phyloP scores from a whole-genome alignment of 768 basidiomycete genomes.

The Termitomyces sp. region DNA sequence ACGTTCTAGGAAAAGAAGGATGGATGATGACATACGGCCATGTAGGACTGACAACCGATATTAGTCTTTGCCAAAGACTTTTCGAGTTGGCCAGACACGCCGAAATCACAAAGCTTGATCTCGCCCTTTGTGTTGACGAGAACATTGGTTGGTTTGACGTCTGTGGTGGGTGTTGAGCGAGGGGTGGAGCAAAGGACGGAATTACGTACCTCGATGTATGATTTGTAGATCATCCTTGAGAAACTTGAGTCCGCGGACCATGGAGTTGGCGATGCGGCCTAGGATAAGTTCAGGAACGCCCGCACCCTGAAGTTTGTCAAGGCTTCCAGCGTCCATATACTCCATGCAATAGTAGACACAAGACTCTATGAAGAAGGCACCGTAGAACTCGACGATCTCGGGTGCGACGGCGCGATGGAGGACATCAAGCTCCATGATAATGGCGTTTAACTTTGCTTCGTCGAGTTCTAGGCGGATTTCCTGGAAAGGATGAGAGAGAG shows the following conservation, averaged over 20 bases:
- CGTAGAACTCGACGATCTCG: constrained; percentile 97
- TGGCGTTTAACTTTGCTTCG: constrained; percentile 87
- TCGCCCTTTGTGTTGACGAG: constrained; percentile 86
- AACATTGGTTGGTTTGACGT: constrained; percentile 94
- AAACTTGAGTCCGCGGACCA: constrained; percentile 90
- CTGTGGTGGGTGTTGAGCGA: constrained; percentile 29
- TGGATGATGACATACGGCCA: constrained; percentile 71
- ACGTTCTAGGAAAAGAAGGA: background rate
- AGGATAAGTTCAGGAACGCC: constrained; percentile 80
- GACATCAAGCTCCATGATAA: constrained; percentile 98
- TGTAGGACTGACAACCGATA: constrained; percentile 97
- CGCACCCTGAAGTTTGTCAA: constrained; percentile 71
- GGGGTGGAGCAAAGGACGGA: background rate
- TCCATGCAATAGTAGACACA: constrained; percentile 99
- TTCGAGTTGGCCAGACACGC: constrained; percentile 97
- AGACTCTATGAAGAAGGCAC: constrained; percentile 99
- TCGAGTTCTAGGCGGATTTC: constrained; percentile 98
- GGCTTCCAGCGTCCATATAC: constrained; percentile 97
- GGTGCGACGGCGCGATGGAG: constrained; percentile 90
- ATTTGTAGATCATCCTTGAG: constrained; percentile 92
- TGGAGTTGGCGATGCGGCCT: constrained; percentile 71
- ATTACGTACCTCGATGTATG: constrained; percentile 47
- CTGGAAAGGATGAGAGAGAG: constrained; percentile 36
- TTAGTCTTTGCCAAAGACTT: constrained; percentile 96
- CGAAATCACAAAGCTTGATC: constrained; percentile 96